These are phyloP conservation scores for Cymbidium sinense DNA, from an alignment of 106 monocot species.

Conservation along the genomic window DNA sequence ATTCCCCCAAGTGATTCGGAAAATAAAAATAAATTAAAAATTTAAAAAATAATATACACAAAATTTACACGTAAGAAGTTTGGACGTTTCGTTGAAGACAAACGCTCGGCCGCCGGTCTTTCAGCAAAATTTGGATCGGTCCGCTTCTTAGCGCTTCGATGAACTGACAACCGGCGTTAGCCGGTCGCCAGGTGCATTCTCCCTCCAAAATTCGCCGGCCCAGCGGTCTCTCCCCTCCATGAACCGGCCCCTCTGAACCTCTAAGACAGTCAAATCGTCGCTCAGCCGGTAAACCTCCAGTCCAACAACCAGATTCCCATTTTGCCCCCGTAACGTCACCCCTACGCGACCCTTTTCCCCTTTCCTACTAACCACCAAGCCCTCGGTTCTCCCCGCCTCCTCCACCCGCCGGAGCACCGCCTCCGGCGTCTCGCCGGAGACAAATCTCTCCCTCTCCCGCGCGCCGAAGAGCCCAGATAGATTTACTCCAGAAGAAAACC, in stretches of 20 bases:
- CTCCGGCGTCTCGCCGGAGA: not conserved
- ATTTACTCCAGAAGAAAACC: constrained; percentile 9
- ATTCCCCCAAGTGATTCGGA: too few species aligned
- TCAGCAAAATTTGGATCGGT: not conserved
- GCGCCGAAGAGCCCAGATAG: constrained; percentile 14
- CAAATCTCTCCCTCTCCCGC: constrained; percentile 13
- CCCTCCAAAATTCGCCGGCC: not conserved
- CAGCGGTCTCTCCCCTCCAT: not conserved
- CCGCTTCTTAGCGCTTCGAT: not conserved
- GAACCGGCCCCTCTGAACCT: not conserved
- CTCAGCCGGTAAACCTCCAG: not conserved
- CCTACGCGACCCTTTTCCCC: not conserved
- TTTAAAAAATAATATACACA: too few species aligned
- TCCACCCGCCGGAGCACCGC: not conserved
- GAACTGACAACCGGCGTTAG: not conserved
- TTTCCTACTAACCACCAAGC: constrained; percentile 8
- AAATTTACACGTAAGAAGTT: too few species aligned
- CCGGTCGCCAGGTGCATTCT: not conserved
- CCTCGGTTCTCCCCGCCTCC: not conserved
- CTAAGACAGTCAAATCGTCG: not conserved
- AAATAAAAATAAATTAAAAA: too few species aligned
- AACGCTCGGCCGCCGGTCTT: too few species aligned
- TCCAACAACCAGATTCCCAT: constrained; percentile 2
- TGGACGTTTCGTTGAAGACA: too few species aligned
- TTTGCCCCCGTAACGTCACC: not conserved